Evolutionary conservation across 371 early-diverging fungal genomes (phyloP).

Genomic region (Syncephalastrum racemosum): DNA sequence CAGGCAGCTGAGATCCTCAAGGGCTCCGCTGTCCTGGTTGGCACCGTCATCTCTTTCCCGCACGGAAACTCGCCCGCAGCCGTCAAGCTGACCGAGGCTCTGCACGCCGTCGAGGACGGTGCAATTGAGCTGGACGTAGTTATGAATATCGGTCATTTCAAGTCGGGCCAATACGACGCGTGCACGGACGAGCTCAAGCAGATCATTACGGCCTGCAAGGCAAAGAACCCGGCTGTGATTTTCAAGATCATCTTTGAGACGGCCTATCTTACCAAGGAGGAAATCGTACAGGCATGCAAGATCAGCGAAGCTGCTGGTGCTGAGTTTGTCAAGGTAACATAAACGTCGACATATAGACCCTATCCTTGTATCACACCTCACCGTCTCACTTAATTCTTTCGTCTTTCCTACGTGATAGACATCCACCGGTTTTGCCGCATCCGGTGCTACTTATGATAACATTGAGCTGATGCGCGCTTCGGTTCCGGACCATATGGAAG

Average conservation of each 20-base stretch:
- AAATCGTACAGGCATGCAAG: constrained; percentile 56
- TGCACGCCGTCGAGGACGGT: constrained; percentile 59
- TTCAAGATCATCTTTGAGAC: constrained; percentile 70
- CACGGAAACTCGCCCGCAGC: constrained; percentile 61
- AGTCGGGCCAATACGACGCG: constrained; percentile 46
- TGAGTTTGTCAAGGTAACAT: constrained; percentile 57
- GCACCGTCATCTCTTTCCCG: constrained; percentile 69
- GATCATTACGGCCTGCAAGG: constrained; percentile 45
- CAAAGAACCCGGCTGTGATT: constrained; percentile 41
- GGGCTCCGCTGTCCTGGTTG: constrained; percentile 53
- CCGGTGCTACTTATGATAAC: constrained; percentile 58
- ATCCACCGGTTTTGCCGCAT: constrained; percentile 63
- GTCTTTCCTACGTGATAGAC: constrained; percentile 24
- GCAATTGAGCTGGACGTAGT: constrained; percentile 69
- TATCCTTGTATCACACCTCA: not conserved
- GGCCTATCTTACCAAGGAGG: constrained; percentile 58
- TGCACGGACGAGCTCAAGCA: constrained; percentile 52
- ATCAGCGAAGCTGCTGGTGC: constrained; percentile 57
- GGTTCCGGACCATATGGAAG: constrained; percentile 46
- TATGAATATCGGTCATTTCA: constrained; percentile 60
- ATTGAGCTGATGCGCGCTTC: constrained; percentile 56
- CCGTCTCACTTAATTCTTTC: not conserved
- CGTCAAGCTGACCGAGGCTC: constrained; percentile 58
- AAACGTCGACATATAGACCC: not conserved
- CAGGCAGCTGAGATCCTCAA: constrained; percentile 47